Percentiles rank a stretch among this genome's conserved stretches.
Evolutionary conservation across 345 rosid species (phyloP).

Genomic region (Hibiscus mutabilis): DNA sequence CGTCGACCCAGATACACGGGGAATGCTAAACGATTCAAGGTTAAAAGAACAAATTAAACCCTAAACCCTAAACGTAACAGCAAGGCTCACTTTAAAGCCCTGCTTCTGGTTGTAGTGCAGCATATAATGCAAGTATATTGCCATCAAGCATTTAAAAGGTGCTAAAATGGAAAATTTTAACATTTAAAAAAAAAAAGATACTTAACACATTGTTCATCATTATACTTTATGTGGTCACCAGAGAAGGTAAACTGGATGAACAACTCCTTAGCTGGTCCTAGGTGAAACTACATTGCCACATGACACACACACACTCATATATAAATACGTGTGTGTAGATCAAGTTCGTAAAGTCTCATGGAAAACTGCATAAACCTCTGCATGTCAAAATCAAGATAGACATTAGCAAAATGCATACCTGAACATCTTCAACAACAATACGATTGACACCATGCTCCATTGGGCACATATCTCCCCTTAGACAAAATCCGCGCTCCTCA

Average conservation of each 20-base stretch:
- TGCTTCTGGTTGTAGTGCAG: neutral
- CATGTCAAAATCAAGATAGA: neutral
- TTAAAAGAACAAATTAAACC: neutral
- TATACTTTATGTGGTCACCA: neutral
- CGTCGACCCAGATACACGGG: neutral
- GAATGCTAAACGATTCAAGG: neutral
- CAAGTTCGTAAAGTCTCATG: neutral
- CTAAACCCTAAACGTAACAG: neutral
- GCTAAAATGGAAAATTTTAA: neutral
- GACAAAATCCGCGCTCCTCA: slow-evolving; percentile 97
- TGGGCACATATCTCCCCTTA: slow-evolving; percentile 98
- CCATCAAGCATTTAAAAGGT: slow-evolving; percentile 3
- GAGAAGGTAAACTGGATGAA: neutral
- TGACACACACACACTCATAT: neutral
- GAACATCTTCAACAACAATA: slow-evolving; percentile 96
- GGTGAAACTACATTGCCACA: neutral
- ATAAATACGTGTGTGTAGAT: neutral
- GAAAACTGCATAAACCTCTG: neutral
- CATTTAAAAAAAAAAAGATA: neutral
- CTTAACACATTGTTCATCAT: neutral
- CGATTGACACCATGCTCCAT: slow-evolving; percentile 99
- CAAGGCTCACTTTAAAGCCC: neutral
- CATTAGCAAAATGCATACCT: slow-evolving; percentile 39
- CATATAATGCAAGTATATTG: neutral
- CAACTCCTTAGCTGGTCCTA: neutral